A percentile compares a stretch with the other conserved stretches of the same genome.
These are phyloP conservation scores for Senecio squalidus DNA, from an alignment of 140 eudicot genomes.

Conservation along the genomic window DNA sequence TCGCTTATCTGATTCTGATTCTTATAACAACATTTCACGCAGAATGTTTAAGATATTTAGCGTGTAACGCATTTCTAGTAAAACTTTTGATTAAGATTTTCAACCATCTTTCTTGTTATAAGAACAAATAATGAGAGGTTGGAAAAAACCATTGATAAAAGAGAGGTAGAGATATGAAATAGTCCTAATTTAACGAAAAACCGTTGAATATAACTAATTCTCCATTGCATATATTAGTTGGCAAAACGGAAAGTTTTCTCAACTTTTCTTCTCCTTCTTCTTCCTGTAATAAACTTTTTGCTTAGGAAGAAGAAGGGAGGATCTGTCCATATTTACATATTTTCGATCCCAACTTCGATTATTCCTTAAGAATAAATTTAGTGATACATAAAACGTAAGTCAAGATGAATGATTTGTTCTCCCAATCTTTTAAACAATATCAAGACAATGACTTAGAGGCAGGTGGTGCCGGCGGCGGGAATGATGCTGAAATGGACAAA, in stretches of 20 bases:
- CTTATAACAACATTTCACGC: too few relatives aligned
- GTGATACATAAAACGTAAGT: conserved; percentile 20
- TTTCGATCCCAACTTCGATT: not conserved
- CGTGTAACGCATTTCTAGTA: too few relatives aligned
- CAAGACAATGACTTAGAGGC: conserved; percentile 49
- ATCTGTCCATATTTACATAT: conserved; percentile 21
- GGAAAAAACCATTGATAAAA: conserved; percentile 2
- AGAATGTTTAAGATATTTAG: too few relatives aligned
- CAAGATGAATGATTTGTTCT: conserved; percentile 79
- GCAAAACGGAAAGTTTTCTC: conserved; percentile 7
- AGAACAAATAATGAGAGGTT: not conserved
- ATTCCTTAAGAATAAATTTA: conserved; percentile 6
- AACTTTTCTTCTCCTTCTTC: conserved; percentile 35
- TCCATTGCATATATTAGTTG: conserved; percentile 3
- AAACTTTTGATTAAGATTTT: too few relatives aligned
- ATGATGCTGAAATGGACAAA: conserved; percentile 43
- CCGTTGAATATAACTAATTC: conserved; percentile 8
- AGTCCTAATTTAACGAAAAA: conserved; percentile 20
- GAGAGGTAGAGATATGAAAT: conserved; percentile 2
- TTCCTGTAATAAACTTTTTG: conserved; percentile 18
- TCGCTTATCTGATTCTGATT: too few relatives aligned
- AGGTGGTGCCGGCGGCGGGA: conserved; percentile 24
- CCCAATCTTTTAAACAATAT: conserved; percentile 46
- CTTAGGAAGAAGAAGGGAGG: conserved; percentile 34
- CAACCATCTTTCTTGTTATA: too few relatives aligned